phyloP scores from a whole-genome alignment of 306 rosid species.

The Crataegus laevigata region DNA sequence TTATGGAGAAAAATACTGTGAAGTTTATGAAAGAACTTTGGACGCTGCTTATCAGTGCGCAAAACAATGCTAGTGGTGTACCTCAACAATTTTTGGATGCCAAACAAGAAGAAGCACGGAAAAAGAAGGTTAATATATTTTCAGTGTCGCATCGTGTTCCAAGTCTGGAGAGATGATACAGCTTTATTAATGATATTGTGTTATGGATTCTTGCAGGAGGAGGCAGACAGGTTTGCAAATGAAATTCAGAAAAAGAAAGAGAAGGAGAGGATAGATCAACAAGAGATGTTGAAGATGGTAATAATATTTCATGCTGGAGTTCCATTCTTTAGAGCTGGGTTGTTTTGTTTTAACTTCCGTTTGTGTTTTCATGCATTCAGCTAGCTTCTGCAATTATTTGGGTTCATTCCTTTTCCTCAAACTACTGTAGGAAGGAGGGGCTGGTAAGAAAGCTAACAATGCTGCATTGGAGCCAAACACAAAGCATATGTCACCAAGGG shows the following conservation, averaged over 20 bases:
- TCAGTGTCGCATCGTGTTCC: background rate
- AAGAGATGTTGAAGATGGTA: constrained; percentile 78
- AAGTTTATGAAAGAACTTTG: constrained; percentile 99
- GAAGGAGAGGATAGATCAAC: constrained; percentile 68
- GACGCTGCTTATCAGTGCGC: constrained; percentile 86
- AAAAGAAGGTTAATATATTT: constrained; percentile 55
- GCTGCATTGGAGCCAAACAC: constrained; percentile 44
- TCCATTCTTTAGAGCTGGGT: constrained; percentile 39
- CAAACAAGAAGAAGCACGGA: constrained; percentile 77
- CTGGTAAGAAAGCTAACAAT: constrained; percentile 48
- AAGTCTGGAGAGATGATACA: background rate
- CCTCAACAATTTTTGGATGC: constrained; percentile 98
- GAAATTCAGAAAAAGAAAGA: constrained; percentile 85
- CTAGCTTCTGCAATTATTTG: constrained; percentile 99
- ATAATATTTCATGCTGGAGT: constrained; percentile 59
- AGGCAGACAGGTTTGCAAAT: constrained; percentile 62
- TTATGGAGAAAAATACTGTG: constrained; percentile 92
- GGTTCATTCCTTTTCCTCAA: constrained; percentile 99
- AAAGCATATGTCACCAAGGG: constrained; percentile 34
- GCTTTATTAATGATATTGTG: constrained; percentile 13
- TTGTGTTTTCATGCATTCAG: constrained; percentile 89
- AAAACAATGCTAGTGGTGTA: constrained; percentile 84
- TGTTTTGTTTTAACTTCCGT: constrained; percentile 75
- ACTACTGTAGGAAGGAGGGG: constrained; percentile 99
- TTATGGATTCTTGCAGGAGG: constrained; percentile 51